Evolutionary conservation across 441 rosid genomes (phyloP).

Genomic region (Pelargonium fulgidum): DNA sequence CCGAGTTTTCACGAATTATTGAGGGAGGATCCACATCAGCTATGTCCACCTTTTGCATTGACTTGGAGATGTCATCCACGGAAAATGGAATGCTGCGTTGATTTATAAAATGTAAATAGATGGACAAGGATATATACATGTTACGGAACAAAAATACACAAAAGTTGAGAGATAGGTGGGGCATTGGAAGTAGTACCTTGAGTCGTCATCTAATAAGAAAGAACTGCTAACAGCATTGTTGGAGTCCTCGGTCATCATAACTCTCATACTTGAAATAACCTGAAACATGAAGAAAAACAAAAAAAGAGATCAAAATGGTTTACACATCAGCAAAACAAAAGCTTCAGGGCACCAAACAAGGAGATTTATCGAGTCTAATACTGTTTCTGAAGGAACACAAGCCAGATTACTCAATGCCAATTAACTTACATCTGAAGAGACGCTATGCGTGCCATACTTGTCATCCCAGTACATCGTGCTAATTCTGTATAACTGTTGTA

Average conservation of each 20-base stretch:
- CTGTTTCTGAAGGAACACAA: conserved; percentile 82
- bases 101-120: conserved; percentile 7
- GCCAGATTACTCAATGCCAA: background rate
- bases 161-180: background rate
- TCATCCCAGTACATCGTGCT: conserved; percentile 99
- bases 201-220: conserved; percentile 91
- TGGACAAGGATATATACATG: background rate
- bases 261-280: conserved; percentile 95
- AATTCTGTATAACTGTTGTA: conserved; percentile 90
- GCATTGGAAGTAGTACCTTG: conserved; percentile 47
- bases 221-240: conserved; percentile 94
- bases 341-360: conserved; percentile 28
- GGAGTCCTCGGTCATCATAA: conserved; percentile 96
- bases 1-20: conserved; percentile 78
- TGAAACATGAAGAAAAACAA: conserved; percentile 17
- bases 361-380: conserved; percentile 70
- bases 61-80: conserved; percentile 88
- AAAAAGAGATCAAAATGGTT: background rate
- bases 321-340: background rate
- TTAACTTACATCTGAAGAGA: conserved; percentile 66
- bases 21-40: conserved; percentile 84
- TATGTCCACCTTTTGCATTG: conserved; percentile 87
- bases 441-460: conserved; percentile 95
- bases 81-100: conserved; percentile 90
- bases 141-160: background rate